Conservation (phyloP, 2,329 filamentous ascomycete genomes). For the Pyrenophora seminiperda region DNA sequence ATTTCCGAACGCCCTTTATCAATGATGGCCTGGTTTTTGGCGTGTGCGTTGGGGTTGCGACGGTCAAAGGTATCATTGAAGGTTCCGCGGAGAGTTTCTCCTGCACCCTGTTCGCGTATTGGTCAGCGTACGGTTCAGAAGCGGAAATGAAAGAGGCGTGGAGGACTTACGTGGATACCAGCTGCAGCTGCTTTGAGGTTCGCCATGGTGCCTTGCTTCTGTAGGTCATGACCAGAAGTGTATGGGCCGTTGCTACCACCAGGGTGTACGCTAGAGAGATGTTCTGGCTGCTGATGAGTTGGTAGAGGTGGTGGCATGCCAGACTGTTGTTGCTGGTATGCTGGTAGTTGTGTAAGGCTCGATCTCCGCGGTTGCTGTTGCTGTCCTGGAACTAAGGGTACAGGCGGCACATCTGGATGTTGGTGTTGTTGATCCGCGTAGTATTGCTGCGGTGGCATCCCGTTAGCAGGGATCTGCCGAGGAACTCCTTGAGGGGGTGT, state of each 20-base stretch:
- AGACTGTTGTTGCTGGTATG: conserved; percentile 20
- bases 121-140: too few species aligned
- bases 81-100: conserved; percentile 45
- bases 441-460: conserved; percentile 9
- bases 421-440: conserved; percentile 11
- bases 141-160: not conserved
- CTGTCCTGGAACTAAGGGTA: conserved; percentile 4
- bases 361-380: conserved; percentile 3
- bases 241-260: conserved; percentile 28
- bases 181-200: conserved; percentile 44
- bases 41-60: conserved; percentile 36
- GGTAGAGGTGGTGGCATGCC: conserved; percentile 14
- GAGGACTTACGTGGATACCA: conserved; percentile 42
- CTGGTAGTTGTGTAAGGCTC: conserved; percentile 5
- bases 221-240: conserved; percentile 27
- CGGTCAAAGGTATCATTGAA: conserved; percentile 43
- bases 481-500: conserved; percentile 41
- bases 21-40: conserved; percentile 42
- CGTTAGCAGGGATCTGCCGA: conserved; percentile 28
- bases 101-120: conserved; percentile 32
- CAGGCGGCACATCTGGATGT: conserved; percentile 4
- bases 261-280: conserved; percentile 9
- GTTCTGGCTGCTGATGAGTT: conserved; percentile 1
- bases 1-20: conserved; percentile 41
- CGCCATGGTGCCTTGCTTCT: conserved; percentile 38